Base-by-base conservation (phyloP, 2,329 filamentous ascomycete species). In the Tetracladium maxilliforme region DNA sequence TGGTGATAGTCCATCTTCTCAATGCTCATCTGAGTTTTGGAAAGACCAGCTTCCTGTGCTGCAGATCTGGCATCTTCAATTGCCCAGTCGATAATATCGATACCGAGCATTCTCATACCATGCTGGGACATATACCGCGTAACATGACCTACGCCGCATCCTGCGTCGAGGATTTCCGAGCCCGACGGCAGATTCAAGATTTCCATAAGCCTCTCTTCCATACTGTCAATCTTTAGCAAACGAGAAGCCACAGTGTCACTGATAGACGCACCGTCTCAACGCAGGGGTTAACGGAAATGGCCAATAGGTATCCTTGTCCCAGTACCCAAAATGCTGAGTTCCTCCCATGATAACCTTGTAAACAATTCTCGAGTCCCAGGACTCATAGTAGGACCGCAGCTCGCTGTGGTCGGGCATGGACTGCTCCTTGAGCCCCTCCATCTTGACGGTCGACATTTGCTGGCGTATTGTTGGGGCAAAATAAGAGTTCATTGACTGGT, bases 241-340 rank as follows among this genome's bases (percentile, higher is more conserved):
- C 6, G 14, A n/a, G 6, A n/a, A n/a, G 23, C 61, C 53, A 62
- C 46, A 4, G 52, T 44, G 8, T 30, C 38, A 10, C 40, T 36
- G 9, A 66, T 38, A 2, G 61, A n/a, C n/a, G n/a, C n/a, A n/a
- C n/a, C n/a, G n/a, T n/a, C n/a, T n/a, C n/a, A n/a, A n/a, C n/a
- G n/a, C n/a, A n/a, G n/a, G n/a, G n/a, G n/a, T n/a, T n/a, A n/a
- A n/a, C n/a, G n/a, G 60, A 28, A 67, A 62, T 1, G 61, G 59
- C 46, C 48, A 64, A 28, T 49, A 47, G 7, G 52, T 54, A 29
- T 51, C 56, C 18, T 42, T 35, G n/a, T 51, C 44, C 36, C 54
- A 67, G 35, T 51, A 60, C 4, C 59, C 60, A 33, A 59, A 65
- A 37, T 67, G 61, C 4, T 57, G 48, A 3, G 56, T 59, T 18